Evolutionary conservation across 2,329 filamentous ascomycete genomes (phyloP), one percentile per base, ranked within the genome.

Genomic region (Fusarium avenaceum): DNA sequence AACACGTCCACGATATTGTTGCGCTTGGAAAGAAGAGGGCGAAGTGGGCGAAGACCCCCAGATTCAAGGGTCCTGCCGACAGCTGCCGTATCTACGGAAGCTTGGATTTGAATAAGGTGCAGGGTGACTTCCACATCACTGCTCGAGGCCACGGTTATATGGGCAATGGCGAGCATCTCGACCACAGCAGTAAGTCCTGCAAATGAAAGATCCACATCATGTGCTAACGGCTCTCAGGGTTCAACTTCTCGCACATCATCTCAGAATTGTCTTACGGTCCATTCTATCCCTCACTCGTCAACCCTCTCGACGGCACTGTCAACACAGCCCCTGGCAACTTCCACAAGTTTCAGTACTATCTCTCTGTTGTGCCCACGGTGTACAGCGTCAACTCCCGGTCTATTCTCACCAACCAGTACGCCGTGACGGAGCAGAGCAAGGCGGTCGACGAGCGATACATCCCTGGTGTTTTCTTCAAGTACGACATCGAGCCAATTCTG

Each of bases 221-320:
- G 33, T 44, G 11, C 57, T 78, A 57, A 79, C 73, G 13, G 42
- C 17, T 24, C 28, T 3, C 72, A 95, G 92, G 86, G 22, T 97
- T 99, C 86, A 98, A 99, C 86, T 99, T 99, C 85, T 95, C 93
- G 32, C 96, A 99, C 83, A 90, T 97, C 79, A 89, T 99, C 82
- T 94, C 92, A 74, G 96, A 99, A 80, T 88, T 99, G 72, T 97
- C 94, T 60, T 99, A 97, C 80, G 96, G 96, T 6, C 91, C 94
- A n/a, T 97, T 94, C 83, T 98, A 97, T 82, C 95, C 96, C 1
- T 93, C 91, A 26, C 90, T 99, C 56, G 87, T 91, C 75, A 99
- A 99, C 82, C 96, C 96, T 0, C 92, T 99, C 74, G 96, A 98
- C 82, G 90, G 91, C 71, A 98, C 96, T 44, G 88, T 94, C 80